Conservation (phyloP, 768 basidiomycete species). For the Myochromella boudieri region DNA sequence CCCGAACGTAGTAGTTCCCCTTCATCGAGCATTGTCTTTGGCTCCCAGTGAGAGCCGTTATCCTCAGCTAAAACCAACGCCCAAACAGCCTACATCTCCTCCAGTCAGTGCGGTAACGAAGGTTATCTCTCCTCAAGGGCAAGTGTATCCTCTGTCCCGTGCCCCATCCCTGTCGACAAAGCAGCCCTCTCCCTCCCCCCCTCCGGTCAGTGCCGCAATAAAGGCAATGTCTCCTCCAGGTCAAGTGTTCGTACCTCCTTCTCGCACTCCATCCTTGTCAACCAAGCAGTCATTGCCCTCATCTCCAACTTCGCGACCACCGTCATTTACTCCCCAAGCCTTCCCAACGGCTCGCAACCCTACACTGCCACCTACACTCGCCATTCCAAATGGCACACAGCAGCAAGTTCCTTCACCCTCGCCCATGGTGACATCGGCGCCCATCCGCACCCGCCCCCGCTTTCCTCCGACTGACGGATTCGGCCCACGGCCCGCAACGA, state of each 20-base stretch:
- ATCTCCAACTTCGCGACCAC: slow-evolving; percentile 9
- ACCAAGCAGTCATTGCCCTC: too few species aligned
- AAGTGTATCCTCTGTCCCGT: too few species aligned
- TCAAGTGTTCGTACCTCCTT: too few species aligned
- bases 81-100: background rate
- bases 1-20: slow-evolving; percentile 21
- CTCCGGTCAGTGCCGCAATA: background rate
- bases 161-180: too few species aligned
- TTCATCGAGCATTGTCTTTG: slow-evolving; percentile 11
- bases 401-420: too few species aligned
- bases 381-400: too few species aligned
- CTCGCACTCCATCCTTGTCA: too few species aligned
- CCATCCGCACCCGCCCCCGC: slow-evolving; percentile 17
- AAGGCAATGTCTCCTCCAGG: slow-evolving; percentile 14
- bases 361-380: slow-evolving; percentile 6
- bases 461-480: slow-evolving; percentile 20
- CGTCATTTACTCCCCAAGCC: slow-evolving; percentile 5
- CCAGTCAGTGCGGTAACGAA: too few species aligned
- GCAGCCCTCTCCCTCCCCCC: slow-evolving; percentile 7
- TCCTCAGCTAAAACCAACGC: background rate
- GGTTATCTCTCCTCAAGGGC: too few species aligned
- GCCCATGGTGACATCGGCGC: too few species aligned
- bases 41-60: slow-evolving; percentile 4
- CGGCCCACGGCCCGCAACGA: slow-evolving; percentile 13
- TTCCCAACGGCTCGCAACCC: slow-evolving; percentile 14